These are phyloP conservation scores for Pichia gijzeniarum DNA, from an alignment of 805 yeast genomes.

Conservation along the genomic window DNA sequence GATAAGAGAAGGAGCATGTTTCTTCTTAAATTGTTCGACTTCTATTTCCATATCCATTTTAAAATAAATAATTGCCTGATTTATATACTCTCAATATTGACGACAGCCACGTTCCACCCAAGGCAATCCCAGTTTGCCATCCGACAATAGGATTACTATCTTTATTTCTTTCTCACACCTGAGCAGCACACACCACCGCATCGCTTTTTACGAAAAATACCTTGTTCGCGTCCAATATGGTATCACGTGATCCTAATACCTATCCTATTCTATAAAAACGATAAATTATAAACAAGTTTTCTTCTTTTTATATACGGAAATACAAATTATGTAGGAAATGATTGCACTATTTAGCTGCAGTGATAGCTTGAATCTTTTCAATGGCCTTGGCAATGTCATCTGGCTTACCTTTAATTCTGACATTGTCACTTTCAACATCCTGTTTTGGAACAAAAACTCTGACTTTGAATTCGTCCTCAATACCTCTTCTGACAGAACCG, in stretches of 20 bases:
- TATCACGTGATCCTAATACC: too few species aligned
- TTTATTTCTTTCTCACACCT: not conserved
- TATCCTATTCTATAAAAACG: too few species aligned
- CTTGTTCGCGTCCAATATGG: too few species aligned
- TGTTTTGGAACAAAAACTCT: conserved; percentile 60
- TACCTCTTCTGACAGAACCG: conserved; percentile 64
- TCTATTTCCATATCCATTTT: conserved; percentile 47
- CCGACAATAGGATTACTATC: not conserved
- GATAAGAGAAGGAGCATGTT: conserved; percentile 43
- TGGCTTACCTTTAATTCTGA: conserved; percentile 59
- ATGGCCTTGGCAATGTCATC: conserved; percentile 60
- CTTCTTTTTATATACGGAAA: too few species aligned
- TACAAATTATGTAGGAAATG: not conserved
- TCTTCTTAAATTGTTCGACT: conserved; percentile 45
- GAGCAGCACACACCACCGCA: not conserved
- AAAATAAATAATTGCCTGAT: not conserved
- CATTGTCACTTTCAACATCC: conserved; percentile 41
- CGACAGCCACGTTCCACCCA: too few species aligned
- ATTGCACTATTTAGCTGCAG: conserved; percentile 21
- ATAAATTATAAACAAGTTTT: too few species aligned
- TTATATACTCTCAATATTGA: too few species aligned
- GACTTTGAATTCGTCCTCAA: conserved; percentile 67
- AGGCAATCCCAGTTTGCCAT: not conserved
- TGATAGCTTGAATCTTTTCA: conserved; percentile 51
- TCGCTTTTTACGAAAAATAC: too few species aligned